A percentile compares a stretch with the other conserved stretches of the same genome.
Evolutionary conservation across 768 basidiomycete genomes (phyloP).

Genomic region (Naganishia vishniacii): DNA sequence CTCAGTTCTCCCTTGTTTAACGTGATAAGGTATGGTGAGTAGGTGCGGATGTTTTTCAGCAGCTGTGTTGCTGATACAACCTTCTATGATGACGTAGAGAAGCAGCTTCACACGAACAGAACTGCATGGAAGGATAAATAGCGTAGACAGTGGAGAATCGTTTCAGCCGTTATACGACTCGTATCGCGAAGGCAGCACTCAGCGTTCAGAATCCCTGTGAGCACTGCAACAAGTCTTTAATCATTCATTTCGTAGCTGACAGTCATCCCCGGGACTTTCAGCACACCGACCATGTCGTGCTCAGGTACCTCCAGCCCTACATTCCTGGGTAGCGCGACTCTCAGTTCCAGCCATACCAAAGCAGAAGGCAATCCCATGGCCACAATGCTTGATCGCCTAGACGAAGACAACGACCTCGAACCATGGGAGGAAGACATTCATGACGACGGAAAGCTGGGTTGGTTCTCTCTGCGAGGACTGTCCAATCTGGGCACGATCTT

Average conservation of each 20-base stretch:
- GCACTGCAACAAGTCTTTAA: background rate
- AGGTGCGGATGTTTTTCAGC: too few relatives aligned
- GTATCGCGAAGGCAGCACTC: background rate
- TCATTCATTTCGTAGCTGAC: background rate
- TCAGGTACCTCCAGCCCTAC: background rate
- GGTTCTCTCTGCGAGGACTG: constrained; percentile 66
- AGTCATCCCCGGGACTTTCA: background rate
- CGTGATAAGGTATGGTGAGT: too few relatives aligned
- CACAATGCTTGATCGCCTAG: constrained; percentile 16
- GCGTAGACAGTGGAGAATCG: background rate
- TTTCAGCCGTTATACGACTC: background rate
- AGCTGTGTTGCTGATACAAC: background rate
- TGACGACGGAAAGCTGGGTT: constrained; percentile 56
- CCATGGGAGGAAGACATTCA: constrained; percentile 46
- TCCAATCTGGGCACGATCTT: constrained; percentile 67
- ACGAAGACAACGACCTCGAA: constrained; percentile 44
- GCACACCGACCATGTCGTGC: constrained; percentile 1
- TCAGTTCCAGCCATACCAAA: background rate
- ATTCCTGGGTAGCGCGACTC: constrained; percentile 1
- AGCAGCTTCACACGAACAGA: background rate
- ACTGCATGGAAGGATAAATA: background rate
- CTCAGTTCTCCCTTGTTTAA: too few relatives aligned
- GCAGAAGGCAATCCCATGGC: constrained; percentile 17
- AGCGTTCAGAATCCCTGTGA: background rate
- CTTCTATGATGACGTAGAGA: background rate